Conservation (phyloP, 164 flowering plant species). For the grape (Vitis vinifera) region DNA sequence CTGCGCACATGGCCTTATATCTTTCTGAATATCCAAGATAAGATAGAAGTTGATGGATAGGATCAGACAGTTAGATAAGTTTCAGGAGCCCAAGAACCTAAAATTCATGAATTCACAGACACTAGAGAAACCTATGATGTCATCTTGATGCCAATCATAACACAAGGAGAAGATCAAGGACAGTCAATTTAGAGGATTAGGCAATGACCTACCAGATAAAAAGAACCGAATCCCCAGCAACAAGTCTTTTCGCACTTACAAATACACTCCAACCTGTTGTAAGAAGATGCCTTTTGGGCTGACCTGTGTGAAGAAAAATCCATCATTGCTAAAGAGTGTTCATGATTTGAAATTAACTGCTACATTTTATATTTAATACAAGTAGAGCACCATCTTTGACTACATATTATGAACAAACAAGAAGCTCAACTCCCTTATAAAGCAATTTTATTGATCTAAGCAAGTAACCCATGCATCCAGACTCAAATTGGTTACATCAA, state of each 20-base stretch:
- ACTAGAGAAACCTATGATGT: neutral
- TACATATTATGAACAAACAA: too few relatives aligned
- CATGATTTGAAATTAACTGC: too few relatives aligned
- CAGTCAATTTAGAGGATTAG: neutral
- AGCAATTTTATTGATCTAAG: too few relatives aligned
- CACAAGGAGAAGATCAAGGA: neutral
- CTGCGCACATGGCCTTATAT: too few relatives aligned
- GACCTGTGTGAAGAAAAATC: constrained; percentile 52
- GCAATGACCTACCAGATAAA: constrained; percentile 67
- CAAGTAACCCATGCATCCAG: too few relatives aligned
- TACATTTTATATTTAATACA: too few relatives aligned
- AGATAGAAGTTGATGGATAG: neutral
- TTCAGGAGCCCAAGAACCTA: neutral
- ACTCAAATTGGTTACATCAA: too few relatives aligned
- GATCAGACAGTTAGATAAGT: neutral
- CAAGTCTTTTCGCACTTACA: constrained; percentile 88
- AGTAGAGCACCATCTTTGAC: too few relatives aligned
- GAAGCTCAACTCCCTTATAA: too few relatives aligned
- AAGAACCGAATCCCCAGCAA: constrained; percentile 91
- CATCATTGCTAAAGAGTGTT: neutral
- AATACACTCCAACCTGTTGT: constrained; percentile 95
- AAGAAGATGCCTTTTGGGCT: constrained; percentile 90
- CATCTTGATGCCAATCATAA: neutral
- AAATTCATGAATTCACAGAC: neutral
- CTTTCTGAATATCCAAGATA: neutral